phyloP scores from a whole-genome alignment of 331 rosid species.

The Acacia pycnantha region DNA sequence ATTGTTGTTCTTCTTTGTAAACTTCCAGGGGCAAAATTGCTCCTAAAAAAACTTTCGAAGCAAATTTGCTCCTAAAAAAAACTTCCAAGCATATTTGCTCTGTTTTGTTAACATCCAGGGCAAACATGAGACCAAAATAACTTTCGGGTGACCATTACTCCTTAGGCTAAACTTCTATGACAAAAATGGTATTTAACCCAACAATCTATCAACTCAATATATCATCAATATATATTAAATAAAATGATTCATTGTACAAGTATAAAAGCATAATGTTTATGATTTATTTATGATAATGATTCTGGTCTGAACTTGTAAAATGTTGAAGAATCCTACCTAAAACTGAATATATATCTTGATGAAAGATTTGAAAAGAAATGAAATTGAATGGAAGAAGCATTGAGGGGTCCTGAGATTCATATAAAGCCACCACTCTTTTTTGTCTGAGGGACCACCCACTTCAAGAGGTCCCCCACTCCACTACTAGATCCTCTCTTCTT shows the following conservation, averaged over 20 bases:
- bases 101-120: no score
- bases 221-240: not conserved
- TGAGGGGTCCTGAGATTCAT: slow-evolving; percentile 17
- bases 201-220: not conserved
- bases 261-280: no score
- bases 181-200: no score
- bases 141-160: no score
- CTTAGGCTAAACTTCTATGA: no score
- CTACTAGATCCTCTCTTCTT: no score
- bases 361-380: not conserved
- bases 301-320: not conserved
- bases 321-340: not conserved
- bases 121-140: no score
- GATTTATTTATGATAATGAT: not conserved
- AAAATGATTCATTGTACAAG: not conserved
- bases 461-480: slow-evolving; percentile 19
- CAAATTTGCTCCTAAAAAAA: no score
- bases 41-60: no score
- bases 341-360: not conserved
- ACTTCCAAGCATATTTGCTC: no score
- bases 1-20: no score
- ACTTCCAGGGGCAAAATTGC: no score
- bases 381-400: not conserved
- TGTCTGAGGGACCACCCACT: slow-evolving; percentile 24
- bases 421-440: slow-evolving; percentile 34